Evolutionary conservation across 75 land plant genomes (phyloP).

Genomic region (Larix kaempferi): DNA sequence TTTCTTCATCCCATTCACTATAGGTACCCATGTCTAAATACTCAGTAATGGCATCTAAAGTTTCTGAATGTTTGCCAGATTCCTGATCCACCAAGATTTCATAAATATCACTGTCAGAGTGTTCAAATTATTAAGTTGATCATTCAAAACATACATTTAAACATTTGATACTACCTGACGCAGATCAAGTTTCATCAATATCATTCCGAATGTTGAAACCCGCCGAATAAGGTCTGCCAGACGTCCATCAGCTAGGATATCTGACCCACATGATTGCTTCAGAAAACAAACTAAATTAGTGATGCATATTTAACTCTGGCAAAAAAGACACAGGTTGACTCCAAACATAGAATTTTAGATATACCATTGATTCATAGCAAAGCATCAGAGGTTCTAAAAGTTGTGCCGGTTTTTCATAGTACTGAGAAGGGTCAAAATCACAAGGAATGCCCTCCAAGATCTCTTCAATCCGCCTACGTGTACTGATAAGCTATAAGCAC

Average conservation of each 20-base stretch:
- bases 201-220: constrained; percentile 93
- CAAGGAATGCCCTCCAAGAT: constrained; percentile 83
- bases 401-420: constrained; percentile 75
- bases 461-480: constrained; percentile 77
- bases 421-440: constrained; percentile 69
- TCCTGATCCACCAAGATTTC: constrained; percentile 43
- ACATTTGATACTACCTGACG: constrained; percentile 59
- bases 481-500: constrained; percentile 59
- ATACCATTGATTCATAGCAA: constrained; percentile 91
- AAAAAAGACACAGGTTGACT: neutral
- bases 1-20: constrained; percentile 94
- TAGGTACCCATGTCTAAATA: constrained; percentile 86
- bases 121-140: neutral
- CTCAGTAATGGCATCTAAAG: constrained; percentile 83
- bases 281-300: neutral
- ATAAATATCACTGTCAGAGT: neutral
- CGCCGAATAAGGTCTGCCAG: constrained; percentile 83
- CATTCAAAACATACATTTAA: neutral
- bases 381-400: constrained; percentile 85
- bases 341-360: neutral
- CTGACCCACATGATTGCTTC: constrained; percentile 80
- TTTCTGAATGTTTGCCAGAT: constrained; percentile 84
- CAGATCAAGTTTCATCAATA: constrained; percentile 93
- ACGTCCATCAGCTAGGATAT: constrained; percentile 82
- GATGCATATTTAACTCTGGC: neutral